Evolutionary conservation across 1,139 yeast species (phyloP).

Genomic region (Sugiyamaella novakii): DNA sequence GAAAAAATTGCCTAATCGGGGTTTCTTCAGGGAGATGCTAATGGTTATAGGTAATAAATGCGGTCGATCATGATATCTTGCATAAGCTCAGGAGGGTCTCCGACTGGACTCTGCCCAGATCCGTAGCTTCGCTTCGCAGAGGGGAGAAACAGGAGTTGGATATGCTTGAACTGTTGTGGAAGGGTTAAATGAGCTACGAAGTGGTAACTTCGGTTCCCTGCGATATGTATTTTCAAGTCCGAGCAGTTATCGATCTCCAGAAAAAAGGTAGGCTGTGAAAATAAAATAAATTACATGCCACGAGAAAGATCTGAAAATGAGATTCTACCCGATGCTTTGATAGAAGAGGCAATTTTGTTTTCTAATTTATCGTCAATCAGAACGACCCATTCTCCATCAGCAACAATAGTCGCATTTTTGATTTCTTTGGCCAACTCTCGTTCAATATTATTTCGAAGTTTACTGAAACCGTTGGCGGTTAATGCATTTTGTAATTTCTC

Average conservation of each 20-base stretch:
- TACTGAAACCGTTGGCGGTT: constrained; percentile 21
- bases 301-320: constrained; percentile 22
- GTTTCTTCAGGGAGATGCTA: not conserved
- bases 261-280: no score
- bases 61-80: constrained; percentile 7
- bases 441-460: constrained; percentile 24
- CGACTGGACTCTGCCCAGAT: no score
- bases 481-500: constrained; percentile 21
- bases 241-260: no score
- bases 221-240: no score
- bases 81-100: no score
- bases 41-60: constrained; percentile 1
- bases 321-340: constrained; percentile 20
- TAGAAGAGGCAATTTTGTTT: constrained; percentile 11
- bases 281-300: constrained; percentile 1
- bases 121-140: no score
- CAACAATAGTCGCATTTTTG: constrained; percentile 22
- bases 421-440: constrained; percentile 25
- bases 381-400: constrained; percentile 26
- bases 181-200: no score
- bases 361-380: constrained; percentile 12
- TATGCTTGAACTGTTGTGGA: no score
- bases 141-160: no score
- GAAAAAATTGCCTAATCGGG: constrained; percentile 12
- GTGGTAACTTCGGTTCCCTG: no score